A percentile compares a stretch with the other conserved stretches of the same genome.
Conservation (phyloP, 2,329 filamentous ascomycete species). For the Anthostomella pinea region DNA sequence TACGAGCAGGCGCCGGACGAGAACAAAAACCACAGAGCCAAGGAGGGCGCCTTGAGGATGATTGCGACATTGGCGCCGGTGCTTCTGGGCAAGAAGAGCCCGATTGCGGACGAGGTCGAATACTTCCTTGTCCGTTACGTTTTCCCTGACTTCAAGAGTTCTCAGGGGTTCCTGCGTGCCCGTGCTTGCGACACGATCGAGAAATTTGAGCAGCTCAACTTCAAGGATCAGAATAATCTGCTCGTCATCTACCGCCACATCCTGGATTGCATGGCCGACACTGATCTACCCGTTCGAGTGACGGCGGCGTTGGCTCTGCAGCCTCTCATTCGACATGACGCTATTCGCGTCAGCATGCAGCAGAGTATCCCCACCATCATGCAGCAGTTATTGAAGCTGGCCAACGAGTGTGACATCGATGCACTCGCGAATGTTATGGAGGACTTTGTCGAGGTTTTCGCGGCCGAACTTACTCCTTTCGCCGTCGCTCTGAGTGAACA, state of each 20-base stretch:
- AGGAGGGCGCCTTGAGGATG: conserved; percentile 95
- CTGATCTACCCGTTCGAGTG: conserved; percentile 88
- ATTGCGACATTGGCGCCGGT: conserved; percentile 93
- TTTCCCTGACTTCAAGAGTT: conserved; percentile 94
- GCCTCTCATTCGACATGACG: conserved; percentile 90
- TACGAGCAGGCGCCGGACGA: conserved; percentile 83
- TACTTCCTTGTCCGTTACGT: conserved; percentile 98
- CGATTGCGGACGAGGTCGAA: conserved; percentile 94
- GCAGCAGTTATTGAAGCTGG: conserved; percentile 95
- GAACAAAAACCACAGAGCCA: conserved; percentile 90
- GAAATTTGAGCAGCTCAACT: conserved; percentile 96
- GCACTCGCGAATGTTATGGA: conserved; percentile 98
- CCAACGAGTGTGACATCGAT: conserved; percentile 97
- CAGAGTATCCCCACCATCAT: conserved; percentile 98
- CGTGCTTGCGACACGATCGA: conserved; percentile 96
- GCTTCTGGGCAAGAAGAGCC: conserved; percentile 96
- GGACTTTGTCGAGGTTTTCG: conserved; percentile 98
- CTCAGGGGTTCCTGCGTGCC: conserved; percentile 87
- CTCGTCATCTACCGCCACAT: conserved; percentile 96
- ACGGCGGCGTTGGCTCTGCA: conserved; percentile 92
- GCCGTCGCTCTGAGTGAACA: conserved; percentile 95
- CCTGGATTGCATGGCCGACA: conserved; percentile 92
- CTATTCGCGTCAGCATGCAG: conserved; percentile 94
- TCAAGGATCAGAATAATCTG: conserved; percentile 94
- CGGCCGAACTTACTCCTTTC: conserved; percentile 93